Evolutionary conservation across 2,329 filamentous ascomycete genomes (phyloP).

Genomic region (Aspergillus felis): DNA sequence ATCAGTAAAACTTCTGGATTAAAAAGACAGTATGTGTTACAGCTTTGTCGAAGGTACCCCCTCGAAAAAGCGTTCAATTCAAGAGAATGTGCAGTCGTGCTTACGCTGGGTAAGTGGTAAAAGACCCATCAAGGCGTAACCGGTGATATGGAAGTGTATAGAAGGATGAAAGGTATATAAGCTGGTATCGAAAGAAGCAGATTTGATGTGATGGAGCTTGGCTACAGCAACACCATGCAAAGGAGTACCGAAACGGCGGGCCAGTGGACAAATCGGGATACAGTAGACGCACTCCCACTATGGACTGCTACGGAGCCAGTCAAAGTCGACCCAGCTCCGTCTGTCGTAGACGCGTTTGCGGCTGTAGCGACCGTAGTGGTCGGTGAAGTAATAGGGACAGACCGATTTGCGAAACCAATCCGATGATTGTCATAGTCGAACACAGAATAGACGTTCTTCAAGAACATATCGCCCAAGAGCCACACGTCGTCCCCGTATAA

Average conservation of each 20-base stretch:
- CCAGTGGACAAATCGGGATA: conserved; percentile 9
- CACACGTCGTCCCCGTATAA: conserved; percentile 62
- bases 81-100: not conserved
- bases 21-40: not conserved
- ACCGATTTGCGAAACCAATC: conserved; percentile 34
- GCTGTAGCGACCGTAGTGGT: conserved; percentile 14
- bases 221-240: conserved; percentile 12
- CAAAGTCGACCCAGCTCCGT: conserved; percentile 3
- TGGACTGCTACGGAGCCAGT: conserved; percentile 4
- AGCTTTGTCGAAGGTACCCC: not conserved
- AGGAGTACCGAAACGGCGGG: conserved; percentile 13
- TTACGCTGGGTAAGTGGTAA: not conserved
- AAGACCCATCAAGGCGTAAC: not conserved
- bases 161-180: not conserved
- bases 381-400: conserved; percentile 6
- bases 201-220: not conserved
- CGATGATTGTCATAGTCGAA: conserved; percentile 66
- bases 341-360: conserved; percentile 1
- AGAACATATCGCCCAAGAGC: conserved; percentile 80
- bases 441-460: conserved; percentile 85
- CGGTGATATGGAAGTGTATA: not conserved
- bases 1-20: not conserved
- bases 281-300: conserved; percentile 4
- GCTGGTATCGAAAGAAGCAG: not conserved
- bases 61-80: not conserved